A percentile compares a stretch with the other conserved stretches of the same genome.
Evolutionary conservation across 768 basidiomycete genomes (phyloP).

Genomic region (Termitomyces sp.): DNA sequence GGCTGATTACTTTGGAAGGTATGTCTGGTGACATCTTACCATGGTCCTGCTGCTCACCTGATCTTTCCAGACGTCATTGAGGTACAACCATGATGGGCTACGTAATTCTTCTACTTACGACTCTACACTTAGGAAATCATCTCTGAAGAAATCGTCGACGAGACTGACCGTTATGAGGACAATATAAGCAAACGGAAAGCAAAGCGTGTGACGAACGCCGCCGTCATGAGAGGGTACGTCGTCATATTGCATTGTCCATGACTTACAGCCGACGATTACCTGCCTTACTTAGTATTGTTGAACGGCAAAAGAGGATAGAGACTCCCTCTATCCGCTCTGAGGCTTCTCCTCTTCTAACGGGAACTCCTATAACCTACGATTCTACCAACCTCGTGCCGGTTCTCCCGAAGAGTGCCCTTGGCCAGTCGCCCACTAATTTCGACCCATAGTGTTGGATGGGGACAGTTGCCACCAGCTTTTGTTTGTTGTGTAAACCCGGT

Average conservation of each 20-base stretch:
- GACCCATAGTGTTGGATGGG: not conserved
- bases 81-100: no score
- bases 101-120: not conserved
- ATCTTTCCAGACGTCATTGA: conserved; percentile 67
- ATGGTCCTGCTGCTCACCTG: not conserved
- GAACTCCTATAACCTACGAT: not conserved
- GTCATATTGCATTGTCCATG: not conserved
- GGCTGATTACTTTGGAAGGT: conserved; percentile 90
- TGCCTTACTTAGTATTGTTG: conserved; percentile 43
- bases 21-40: conserved; percentile 1
- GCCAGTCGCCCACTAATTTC: not conserved
- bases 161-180: conserved; percentile 88
- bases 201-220: conserved; percentile 65
- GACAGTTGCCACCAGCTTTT: not conserved
- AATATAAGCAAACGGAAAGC: conserved; percentile 79
- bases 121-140: conserved; percentile 75
- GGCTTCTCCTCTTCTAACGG: conserved; percentile 30
- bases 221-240: conserved; percentile 74
- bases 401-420: not conserved
- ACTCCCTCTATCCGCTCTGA: conserved; percentile 25
- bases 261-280: not conserved
- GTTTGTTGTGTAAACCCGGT: not conserved
- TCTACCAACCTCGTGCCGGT: not conserved
- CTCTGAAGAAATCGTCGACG: conserved; percentile 93
- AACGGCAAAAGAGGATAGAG: conserved; percentile 39